Evolutionary conservation across 139 green algal species (phyloP).

Genomic region (Chlorella ohadii): DNA sequence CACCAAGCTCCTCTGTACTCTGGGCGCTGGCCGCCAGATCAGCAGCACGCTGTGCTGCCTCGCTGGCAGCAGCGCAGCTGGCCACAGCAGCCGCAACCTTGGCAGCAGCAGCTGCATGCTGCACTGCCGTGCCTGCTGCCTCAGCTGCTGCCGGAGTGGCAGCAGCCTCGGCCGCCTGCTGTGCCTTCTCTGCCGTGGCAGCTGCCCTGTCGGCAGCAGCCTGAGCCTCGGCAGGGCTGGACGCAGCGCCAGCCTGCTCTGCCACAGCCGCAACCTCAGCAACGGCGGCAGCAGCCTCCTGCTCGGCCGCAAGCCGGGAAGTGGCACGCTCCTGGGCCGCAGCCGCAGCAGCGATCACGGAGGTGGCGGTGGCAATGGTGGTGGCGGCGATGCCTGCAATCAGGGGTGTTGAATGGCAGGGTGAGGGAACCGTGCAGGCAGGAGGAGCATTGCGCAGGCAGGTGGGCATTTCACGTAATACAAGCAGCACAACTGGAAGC

Average conservation of each 20-base stretch:
- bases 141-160: background rate
- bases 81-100: constrained; percentile 6
- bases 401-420: background rate
- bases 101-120: background rate
- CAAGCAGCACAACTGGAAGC: too few relatives aligned
- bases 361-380: background rate
- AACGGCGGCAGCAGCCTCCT: background rate
- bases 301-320: background rate
- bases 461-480: too few relatives aligned
- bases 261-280: background rate
- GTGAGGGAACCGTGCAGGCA: background rate
- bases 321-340: background rate
- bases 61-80: background rate
- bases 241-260: background rate
- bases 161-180: constrained; percentile 2
- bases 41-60: background rate
- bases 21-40: background rate
- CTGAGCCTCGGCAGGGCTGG: background rate
- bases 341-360: background rate
- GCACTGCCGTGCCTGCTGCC: background rate
- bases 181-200: background rate
- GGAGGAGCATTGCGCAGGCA: too few relatives aligned
- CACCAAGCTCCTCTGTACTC: background rate
- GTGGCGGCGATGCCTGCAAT: background rate
- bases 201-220: background rate